Base-by-base conservation (phyloP, 768 basidiomycete species). In the Macrolepiota fuliginosa region DNA sequence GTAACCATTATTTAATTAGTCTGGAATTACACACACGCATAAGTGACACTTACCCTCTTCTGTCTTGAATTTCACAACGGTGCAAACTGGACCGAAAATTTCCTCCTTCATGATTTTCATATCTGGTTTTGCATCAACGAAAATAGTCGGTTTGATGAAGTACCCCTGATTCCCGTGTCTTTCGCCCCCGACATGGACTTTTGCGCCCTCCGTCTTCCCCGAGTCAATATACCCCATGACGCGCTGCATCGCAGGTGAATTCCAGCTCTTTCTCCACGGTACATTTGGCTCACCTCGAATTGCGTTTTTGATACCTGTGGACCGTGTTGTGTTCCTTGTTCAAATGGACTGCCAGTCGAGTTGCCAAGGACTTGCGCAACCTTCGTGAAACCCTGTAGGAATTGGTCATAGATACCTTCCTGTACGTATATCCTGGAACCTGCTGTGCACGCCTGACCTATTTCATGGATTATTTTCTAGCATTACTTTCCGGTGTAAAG, bases 391-490 rank as follows among this genome's bases (percentile, higher is more conserved):
- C 64, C 72, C 54, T 74, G 67, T 55, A 94, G 67, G 79, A 94
- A 94, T 63, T 84, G 71, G 72, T 94, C 92, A 75, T 94, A 94
- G 66, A 94, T 84, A 3, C 77, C 75, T 62, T 82, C 86, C 68
- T 94, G 92, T 6, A 95, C 90, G 68, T 82, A 93, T 68, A 94
- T 86, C 63, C 94, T 84, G 25, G 91, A 89, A 13, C 92, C 90
- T 12, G 91, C 91, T 65, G 84, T 85, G 76, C 93, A 94, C 17
- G 81, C 78, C 73, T 94, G 92, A 25, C 93, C 60, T 61, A 24
- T 40, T 29, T n/a, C 15, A 13, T 25, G 10, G 10, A 12, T 27
- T 24, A 49, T 10, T 24, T 13, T 3, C 12, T n/a, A 27, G 25
- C 24, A 3, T 25, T 22, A 10, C 2, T 12, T 13, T 13, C 6